phyloP scores from a whole-genome alignment of 169 alveolate genomes.

The Cryptosporidium ryanae region DNA sequence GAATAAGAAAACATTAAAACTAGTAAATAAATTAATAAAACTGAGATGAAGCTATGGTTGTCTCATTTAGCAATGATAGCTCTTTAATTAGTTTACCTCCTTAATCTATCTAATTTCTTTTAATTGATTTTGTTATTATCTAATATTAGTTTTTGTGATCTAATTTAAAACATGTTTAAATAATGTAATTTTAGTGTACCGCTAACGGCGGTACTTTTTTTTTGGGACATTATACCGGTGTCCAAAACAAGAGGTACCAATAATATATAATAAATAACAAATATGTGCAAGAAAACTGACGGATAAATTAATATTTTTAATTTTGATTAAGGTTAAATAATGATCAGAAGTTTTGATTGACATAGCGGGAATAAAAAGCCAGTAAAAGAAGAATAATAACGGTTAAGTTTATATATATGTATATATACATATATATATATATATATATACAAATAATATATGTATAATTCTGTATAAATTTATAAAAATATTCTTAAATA shows the following conservation, averaged over 20 bases:
- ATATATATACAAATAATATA: not conserved
- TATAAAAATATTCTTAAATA: not conserved
- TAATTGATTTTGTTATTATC: too few relatives aligned
- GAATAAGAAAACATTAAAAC: too few relatives aligned
- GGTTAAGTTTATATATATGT: too few relatives aligned
- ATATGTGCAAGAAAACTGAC: not conserved
- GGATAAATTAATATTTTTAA: not conserved
- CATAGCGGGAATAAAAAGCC: conserved; percentile 3
- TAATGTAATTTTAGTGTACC: not conserved
- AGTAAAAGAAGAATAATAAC: not conserved
- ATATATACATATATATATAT: too few relatives aligned
- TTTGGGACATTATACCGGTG: conserved; percentile 12
- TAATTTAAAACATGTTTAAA: too few relatives aligned
- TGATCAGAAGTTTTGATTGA: conserved; percentile 4
- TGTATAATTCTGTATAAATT: not conserved
- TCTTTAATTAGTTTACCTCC: too few relatives aligned
- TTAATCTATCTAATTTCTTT: too few relatives aligned
- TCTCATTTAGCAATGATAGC: too few relatives aligned
- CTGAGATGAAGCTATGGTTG: too few relatives aligned
- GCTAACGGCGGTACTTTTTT: conserved; percentile 8
- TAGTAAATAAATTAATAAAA: too few relatives aligned
- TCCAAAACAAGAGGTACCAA: conserved; percentile 18
- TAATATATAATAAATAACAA: not conserved
- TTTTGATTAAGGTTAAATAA: not conserved
- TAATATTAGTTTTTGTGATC: too few relatives aligned